Percentiles rank a stretch among this genome's conserved stretches.
Conservation (phyloP, 2,329 filamentous ascomycete genomes). For the Fusarium secorum region DNA sequence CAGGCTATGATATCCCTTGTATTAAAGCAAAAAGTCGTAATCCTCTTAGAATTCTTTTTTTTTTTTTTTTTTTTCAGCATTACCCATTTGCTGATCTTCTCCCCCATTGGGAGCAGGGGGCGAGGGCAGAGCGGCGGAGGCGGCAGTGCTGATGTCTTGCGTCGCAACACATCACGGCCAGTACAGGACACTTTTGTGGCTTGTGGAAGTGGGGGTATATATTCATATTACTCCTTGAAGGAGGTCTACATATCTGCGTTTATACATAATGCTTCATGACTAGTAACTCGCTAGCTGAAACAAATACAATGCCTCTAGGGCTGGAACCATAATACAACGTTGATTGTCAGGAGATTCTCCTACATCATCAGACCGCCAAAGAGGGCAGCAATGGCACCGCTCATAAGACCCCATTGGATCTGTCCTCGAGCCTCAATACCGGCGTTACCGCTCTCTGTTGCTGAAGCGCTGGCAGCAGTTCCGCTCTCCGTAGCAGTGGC, state of each 20-base stretch:
- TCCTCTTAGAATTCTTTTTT: no score
- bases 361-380: conserved; percentile 38
- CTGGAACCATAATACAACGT: conserved; percentile 12
- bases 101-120: no score
- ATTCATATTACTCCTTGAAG: conserved; percentile 14
- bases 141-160: background rate
- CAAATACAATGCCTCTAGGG: conserved; percentile 20
- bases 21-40: no score
- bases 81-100: no score
- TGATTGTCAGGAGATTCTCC: conserved; percentile 1
- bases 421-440: conserved; percentile 30
- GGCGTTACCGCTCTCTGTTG: conserved; percentile 25
- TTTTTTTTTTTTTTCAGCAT: no score
- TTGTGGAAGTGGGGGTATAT: background rate
- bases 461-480: conserved; percentile 4
- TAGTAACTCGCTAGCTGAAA: conserved; percentile 19
- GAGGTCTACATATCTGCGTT: conserved; percentile 5
- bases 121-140: no score
- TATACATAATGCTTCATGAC: conserved; percentile 9
- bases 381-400: conserved; percentile 30
- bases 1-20: no score
- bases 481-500: conserved; percentile 23
- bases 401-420: conserved; percentile 41
- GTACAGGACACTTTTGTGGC: background rate
- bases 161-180: background rate